Percentiles rank a stretch among this genome's conserved stretches.
Evolutionary conservation across 75 land plant species (phyloP).

Genomic region (Gnetum montanum): DNA sequence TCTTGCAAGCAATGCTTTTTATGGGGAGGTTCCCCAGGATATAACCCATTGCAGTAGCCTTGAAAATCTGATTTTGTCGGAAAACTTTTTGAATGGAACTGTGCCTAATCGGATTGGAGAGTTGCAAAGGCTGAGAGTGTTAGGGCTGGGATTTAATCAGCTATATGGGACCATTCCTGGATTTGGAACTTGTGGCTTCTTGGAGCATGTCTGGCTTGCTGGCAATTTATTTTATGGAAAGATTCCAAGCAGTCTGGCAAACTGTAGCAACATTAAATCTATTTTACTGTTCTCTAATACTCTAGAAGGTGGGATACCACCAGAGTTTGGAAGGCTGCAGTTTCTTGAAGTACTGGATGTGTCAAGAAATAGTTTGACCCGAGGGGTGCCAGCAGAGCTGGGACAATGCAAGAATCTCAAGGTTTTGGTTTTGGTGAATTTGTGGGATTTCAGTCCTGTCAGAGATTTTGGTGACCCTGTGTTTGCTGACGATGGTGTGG

Average conservation of each 20-base stretch:
- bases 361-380: slow-evolving; percentile 43
- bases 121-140: slow-evolving; percentile 4
- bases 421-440: slow-evolving; percentile 35
- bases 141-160: slow-evolving; percentile 14
- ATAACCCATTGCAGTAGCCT: slow-evolving; percentile 5
- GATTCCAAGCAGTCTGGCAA: slow-evolving; percentile 50
- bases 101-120: slow-evolving; percentile 13
- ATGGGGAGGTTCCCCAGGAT: slow-evolving; percentile 21
- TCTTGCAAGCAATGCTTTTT: slow-evolving; percentile 25
- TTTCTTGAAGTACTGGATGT: slow-evolving; percentile 35
- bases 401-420: slow-evolving; percentile 31
- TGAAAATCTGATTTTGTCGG: slow-evolving; percentile 2
- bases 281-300: slow-evolving; percentile 44
- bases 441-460: slow-evolving; percentile 12
- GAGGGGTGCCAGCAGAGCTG: slow-evolving; percentile 36
- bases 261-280: slow-evolving; percentile 28
- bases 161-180: slow-evolving; percentile 11
- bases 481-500: background rate
- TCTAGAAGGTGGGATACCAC: slow-evolving; percentile 50
- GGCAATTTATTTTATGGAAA: slow-evolving; percentile 30
- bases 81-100: slow-evolving; percentile 15
- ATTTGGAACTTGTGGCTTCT: slow-evolving; percentile 8
- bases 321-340: slow-evolving; percentile 30
- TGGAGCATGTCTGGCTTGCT: slow-evolving; percentile 37
- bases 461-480: too few species aligned